Conservation (phyloP, 257 asterid species). For the Gentiana straminea region DNA sequence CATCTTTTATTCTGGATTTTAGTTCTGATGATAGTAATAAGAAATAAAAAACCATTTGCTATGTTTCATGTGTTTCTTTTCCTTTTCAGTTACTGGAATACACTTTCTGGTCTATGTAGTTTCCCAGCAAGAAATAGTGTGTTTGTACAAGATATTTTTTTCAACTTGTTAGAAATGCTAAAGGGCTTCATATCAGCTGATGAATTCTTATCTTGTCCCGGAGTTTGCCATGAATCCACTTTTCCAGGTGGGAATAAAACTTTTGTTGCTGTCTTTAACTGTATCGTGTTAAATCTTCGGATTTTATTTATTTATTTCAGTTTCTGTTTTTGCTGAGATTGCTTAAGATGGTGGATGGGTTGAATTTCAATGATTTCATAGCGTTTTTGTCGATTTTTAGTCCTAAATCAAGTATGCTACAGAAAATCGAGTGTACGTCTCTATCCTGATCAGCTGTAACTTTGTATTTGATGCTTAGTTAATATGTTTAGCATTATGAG, state of each 20-base stretch:
- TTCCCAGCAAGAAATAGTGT: conserved; percentile 86
- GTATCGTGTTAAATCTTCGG: conserved; percentile 1
- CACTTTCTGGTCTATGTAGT: conserved; percentile 27
- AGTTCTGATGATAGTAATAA: too few species aligned
- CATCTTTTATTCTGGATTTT: neutral
- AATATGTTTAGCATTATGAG: neutral
- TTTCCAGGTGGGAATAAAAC: conserved; percentile 39
- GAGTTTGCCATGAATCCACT: conserved; percentile 92
- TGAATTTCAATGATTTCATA: conserved; percentile 87
- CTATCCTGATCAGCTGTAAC: neutral
- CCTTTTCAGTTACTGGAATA: conserved; percentile 3
- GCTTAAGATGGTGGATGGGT: conserved; percentile 90
- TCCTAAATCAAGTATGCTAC: conserved; percentile 56
- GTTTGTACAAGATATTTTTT: conserved; percentile 72
- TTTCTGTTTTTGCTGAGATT: conserved; percentile 42
- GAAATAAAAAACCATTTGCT: too few species aligned
- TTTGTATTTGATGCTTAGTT: neutral
- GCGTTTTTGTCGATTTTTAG: conserved; percentile 86
- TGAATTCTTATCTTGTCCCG: conserved; percentile 79
- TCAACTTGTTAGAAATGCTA: conserved; percentile 81
- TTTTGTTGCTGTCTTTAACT: neutral
- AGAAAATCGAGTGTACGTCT: conserved; percentile 66
- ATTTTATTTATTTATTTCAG: neutral
- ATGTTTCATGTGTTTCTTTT: conserved; percentile 3
- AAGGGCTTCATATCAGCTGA: conserved; percentile 90